Evolutionary conservation across 2,329 filamentous ascomycete species (phyloP).

Genomic region (Ophiostoma triangulosporum): DNA sequence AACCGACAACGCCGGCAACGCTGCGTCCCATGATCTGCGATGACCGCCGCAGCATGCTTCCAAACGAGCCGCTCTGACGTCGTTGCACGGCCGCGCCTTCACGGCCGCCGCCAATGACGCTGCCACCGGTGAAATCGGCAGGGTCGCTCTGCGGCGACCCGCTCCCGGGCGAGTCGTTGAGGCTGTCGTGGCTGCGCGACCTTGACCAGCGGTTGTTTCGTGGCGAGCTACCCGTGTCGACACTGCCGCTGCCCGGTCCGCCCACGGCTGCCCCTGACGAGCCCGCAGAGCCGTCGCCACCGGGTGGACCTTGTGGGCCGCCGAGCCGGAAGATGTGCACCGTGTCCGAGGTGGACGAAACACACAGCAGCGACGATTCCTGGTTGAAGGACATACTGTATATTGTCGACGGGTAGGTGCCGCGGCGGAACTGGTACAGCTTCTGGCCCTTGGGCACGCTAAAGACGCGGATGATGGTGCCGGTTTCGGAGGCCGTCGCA

Average conservation of each 20-base stretch:
- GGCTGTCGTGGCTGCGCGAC: slow-evolving; percentile 40
- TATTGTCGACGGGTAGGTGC: slow-evolving; percentile 89
- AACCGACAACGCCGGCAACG: slow-evolving; percentile 77
- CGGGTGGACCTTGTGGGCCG: slow-evolving; percentile 26
- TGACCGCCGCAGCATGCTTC: slow-evolving; percentile 83
- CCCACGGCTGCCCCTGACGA: not conserved
- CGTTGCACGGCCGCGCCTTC: slow-evolving; percentile 22
- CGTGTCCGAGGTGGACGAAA: slow-evolving; percentile 92
- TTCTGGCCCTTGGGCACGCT: slow-evolving; percentile 83
- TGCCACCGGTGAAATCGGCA: slow-evolving; percentile 23
- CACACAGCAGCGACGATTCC: slow-evolving; percentile 80
- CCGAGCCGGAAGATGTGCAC: slow-evolving; percentile 87
- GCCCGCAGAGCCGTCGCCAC: slow-evolving; percentile 5
- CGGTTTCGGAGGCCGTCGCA: slow-evolving; percentile 91
- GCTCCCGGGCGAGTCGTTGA: slow-evolving; percentile 37
- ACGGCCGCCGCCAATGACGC: slow-evolving; percentile 7
- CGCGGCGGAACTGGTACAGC: slow-evolving; percentile 87
- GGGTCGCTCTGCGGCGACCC: slow-evolving; percentile 33
- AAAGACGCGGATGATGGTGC: slow-evolving; percentile 94
- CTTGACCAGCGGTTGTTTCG: slow-evolving; percentile 39
- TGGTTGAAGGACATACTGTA: slow-evolving; percentile 99
- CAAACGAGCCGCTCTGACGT: slow-evolving; percentile 61
- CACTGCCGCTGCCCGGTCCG: not conserved
- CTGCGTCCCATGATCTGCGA: slow-evolving; percentile 87
- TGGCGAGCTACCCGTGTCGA: slow-evolving; percentile 20